These are phyloP conservation scores for Viola odorata DNA, from an alignment of 345 rosid genomes.

Conservation along the genomic window DNA sequence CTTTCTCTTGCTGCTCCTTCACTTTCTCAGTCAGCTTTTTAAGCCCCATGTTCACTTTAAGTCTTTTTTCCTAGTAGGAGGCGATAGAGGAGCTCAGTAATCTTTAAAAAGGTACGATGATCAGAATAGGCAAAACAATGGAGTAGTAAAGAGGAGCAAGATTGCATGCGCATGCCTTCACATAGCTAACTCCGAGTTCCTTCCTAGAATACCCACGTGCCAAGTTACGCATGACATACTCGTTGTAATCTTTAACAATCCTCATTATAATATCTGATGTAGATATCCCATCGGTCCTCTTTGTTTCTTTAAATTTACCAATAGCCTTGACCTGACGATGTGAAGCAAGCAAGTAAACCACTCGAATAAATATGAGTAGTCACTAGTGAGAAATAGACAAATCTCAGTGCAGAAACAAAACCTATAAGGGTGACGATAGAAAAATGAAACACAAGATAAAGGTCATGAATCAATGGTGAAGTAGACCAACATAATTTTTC, in stretches of 20 bases:
- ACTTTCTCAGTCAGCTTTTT: conserved; percentile 89
- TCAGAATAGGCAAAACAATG: too few species aligned
- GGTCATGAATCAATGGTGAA: too few species aligned
- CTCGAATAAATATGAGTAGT: too few species aligned
- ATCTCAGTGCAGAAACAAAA: conserved; percentile 12
- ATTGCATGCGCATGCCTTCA: conserved; percentile 56
- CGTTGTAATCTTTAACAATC: conserved; percentile 86
- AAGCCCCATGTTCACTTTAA: conserved; percentile 84
- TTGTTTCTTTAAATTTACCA: conserved; percentile 86
- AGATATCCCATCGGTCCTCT: conserved; percentile 92
- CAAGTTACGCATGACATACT: conserved; percentile 88
- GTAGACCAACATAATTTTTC: too few species aligned
- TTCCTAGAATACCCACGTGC: conserved; percentile 91
- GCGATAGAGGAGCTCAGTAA: too few species aligned
- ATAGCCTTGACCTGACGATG: conserved; percentile 79
- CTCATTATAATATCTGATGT: conserved; percentile 93
- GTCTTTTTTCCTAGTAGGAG: conserved; percentile 68
- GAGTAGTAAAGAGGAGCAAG: too few species aligned
- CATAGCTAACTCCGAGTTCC: conserved; percentile 91
- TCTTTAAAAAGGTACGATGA: too few species aligned
- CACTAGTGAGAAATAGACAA: too few species aligned
- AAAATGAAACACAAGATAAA: background rate
- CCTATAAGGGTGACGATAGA: conserved; percentile 7
- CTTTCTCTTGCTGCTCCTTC: conserved; percentile 88
- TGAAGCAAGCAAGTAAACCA: too few species aligned